Base-by-base conservation (phyloP, 2,329 filamentous ascomycete species). In the Sporothrix curviconia region DNA sequence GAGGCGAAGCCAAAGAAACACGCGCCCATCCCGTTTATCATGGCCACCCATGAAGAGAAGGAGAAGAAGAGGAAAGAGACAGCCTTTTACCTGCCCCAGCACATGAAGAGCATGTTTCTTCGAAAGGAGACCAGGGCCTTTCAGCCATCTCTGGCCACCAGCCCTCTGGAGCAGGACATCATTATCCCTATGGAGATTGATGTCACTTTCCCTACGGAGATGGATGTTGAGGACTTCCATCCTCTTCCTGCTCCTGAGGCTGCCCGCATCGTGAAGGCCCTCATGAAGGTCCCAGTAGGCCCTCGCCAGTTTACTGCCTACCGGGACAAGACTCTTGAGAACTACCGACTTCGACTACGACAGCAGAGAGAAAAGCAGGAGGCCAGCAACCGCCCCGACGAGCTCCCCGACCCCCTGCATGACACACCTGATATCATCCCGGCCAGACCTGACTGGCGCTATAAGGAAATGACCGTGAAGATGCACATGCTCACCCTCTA, bases 401-500 rank as follows among this genome's bases (percentile, higher is more conserved):
- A 53, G 2, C 19, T 54, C 19, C 39, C 51, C 3, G 51, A 54
- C 17, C 51, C 51, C 4, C 51, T 54, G 12, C 44, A 34, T 9
- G 39, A 32, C 28, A 8, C 15, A 4, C 28, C 25, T 1, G 25
- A 44, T 19, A 12, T 6, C 12, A 32, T 14, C 6, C n/a, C 28
- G 7, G 15, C 17, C 3, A 9, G 1, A 2, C 39, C 22, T 4
- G 51, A 54, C n/a, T 30, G 37, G 15, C 37, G 17, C 14, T 28
- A 37, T 12, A n/a, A 17, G 6, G 30, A 9, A 7, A 22, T 58
- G 4, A 24, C 52, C 2, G 8, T n/a, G 24, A 17, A 7, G 4
- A 59, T 56, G 46, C 37, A 32, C 5, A 7, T 42, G 36, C 47
- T 59, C 47, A 59, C 57, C 15, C 44, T 56, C 24, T 15, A 11